Conservation (phyloP, 306 rosid genomes). For the Heteromeles arbutifolia region DNA sequence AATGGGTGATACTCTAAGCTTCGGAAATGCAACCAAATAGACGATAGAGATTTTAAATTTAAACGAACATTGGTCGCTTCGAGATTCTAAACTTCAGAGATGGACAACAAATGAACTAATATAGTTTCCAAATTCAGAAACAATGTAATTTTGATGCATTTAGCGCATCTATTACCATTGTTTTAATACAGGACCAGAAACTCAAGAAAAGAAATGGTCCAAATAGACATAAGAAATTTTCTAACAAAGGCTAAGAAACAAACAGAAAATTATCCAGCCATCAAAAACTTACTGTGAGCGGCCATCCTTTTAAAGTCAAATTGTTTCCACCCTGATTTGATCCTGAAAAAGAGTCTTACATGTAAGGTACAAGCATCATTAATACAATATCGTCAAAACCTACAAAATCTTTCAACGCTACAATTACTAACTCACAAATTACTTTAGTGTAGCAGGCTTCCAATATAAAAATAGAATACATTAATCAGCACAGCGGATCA, state of each 20-base stretch:
- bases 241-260: not conserved
- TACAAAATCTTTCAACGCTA: not conserved
- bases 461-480: constrained; percentile 4
- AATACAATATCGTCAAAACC: not conserved
- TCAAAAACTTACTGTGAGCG: constrained; percentile 66
- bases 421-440: constrained; percentile 5
- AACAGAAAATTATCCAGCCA: not conserved
- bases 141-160: not conserved
- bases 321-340: constrained; percentile 91
- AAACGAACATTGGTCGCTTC: not conserved
- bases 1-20: not conserved
- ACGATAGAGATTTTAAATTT: not conserved
- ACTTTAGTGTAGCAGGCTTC: not conserved
- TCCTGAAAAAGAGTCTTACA: constrained; percentile 46
- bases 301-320: constrained; percentile 98
- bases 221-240: not conserved
- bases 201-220: not conserved
- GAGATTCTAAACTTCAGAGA: not conserved
- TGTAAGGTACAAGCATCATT: constrained; percentile 21
- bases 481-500: not conserved
- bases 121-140: not conserved
- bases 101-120: not conserved
- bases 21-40: not conserved
- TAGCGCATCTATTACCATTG: not conserved
- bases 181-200: not conserved